Evolutionary conservation across 441 rosid species (phyloP).

Genomic region (Euphorbia celastroides): DNA sequence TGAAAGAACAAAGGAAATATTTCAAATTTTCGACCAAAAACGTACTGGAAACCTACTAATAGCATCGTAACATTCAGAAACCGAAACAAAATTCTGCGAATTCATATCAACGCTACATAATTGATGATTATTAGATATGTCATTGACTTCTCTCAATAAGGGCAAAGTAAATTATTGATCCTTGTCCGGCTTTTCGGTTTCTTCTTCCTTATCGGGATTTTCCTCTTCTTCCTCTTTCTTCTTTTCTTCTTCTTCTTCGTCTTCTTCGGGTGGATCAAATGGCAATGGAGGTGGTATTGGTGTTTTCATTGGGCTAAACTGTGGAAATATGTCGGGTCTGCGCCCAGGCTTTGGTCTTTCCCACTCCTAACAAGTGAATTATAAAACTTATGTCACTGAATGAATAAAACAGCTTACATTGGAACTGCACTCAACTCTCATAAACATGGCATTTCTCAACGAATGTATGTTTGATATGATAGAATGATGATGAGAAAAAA

Average conservation of each 20-base stretch:
- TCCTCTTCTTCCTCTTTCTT: slow-evolving; percentile 53
- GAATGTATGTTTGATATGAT: neutral
- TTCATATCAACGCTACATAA: slow-evolving; percentile 4
- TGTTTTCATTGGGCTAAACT: slow-evolving; percentile 90
- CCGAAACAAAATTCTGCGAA: slow-evolving; percentile 5
- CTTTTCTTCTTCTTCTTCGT: slow-evolving; percentile 81
- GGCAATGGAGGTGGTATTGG: slow-evolving; percentile 88
- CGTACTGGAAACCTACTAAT: slow-evolving; percentile 16
- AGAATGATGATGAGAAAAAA: neutral
- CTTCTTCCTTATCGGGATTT: slow-evolving; percentile 62
- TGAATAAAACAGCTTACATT: neutral
- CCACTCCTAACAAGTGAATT: slow-evolving; percentile 54
- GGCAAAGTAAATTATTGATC: slow-evolving; percentile 16
- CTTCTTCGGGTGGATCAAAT: slow-evolving; percentile 83
- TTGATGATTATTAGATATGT: slow-evolving; percentile 3
- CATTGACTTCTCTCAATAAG: too few species aligned
- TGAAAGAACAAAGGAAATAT: neutral
- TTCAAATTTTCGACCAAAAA: neutral
- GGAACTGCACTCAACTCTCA: neutral
- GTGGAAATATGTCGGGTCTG: slow-evolving; percentile 82
- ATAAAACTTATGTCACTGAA: neutral
- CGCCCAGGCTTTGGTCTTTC: slow-evolving; percentile 79
- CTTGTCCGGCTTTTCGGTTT: slow-evolving; percentile 46
- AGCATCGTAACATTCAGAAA: slow-evolving; percentile 3
- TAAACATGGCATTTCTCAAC: neutral